These are phyloP conservation scores for Withania somnifera DNA, from an alignment of 305 asterid species.

Conservation along the genomic window DNA sequence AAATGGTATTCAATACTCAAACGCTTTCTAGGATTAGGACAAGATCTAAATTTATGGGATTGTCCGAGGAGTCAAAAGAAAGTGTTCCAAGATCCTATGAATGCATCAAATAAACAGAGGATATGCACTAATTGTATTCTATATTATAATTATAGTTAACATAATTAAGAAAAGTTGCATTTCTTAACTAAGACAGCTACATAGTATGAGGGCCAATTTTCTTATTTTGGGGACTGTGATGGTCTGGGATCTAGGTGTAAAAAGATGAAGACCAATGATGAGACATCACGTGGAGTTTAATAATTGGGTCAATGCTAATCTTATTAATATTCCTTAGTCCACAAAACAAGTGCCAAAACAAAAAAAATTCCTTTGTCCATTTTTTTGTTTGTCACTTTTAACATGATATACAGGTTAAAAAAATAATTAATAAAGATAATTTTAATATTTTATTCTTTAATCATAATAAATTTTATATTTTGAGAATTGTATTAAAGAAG, in stretches of 20 bases:
- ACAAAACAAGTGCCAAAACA: background rate
- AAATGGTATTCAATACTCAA: background rate
- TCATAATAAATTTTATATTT: too few relatives aligned
- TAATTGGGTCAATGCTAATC: background rate
- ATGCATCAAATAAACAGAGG: background rate
- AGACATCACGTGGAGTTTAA: constrained; percentile 12
- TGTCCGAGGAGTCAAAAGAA: background rate
- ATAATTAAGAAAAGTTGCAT: background rate
- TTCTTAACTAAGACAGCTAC: background rate
- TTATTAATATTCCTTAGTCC: background rate
- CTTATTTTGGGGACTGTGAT: background rate
- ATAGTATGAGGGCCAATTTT: background rate
- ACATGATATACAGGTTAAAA: too few relatives aligned
- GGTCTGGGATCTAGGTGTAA: constrained; percentile 6
- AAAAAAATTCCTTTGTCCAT: too few relatives aligned
- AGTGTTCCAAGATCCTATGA: background rate
- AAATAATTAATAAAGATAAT: too few relatives aligned
- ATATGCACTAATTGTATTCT: background rate
- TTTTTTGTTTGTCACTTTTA: too few relatives aligned
- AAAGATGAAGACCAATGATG: constrained; percentile 12
- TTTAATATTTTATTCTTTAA: too few relatives aligned
- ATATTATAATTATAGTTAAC: background rate
- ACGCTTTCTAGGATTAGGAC: background rate
- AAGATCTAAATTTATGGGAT: background rate
- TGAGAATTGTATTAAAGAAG: too few relatives aligned